Base-by-base conservation (phyloP, 140 eudicot species). In the Ambrosia hybrid region DNA sequence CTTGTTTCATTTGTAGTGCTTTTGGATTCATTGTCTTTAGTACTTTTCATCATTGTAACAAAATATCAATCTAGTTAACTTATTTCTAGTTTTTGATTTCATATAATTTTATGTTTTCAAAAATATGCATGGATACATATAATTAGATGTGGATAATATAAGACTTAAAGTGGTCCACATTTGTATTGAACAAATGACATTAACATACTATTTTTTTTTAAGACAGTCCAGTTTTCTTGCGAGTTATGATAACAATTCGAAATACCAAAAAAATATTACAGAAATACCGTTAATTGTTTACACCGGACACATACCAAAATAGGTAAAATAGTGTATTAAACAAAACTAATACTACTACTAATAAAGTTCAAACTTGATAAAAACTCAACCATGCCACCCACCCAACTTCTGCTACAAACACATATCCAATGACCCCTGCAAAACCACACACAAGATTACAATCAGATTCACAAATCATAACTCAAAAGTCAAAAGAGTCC, bases 321-420 rank as follows among this genome's bases (percentile, higher is more conserved):
- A 49, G 15, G 55, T 10, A 49, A 49, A n/a, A 36, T 37, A 64
- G 48, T 7, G 49, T 62, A 5, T 12, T n/a, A n/a, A n/a, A 62
- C 49, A 11, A 62, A 12, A 62, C 67, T 62, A 62, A 62, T 60
- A 34, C 67, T 34, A 62, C 67, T 34, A 62, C 67, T 36, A 39
- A n/a, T n/a, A 63, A 38, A 39, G 34, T 64, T 11, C 37, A 57
- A 57, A 17, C 37, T 57, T 21, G 13, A 17, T 11, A 57, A 6
- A n/a, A 17, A 8, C 4, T 21, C 2, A 49, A 12, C 55, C 55
- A 49, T 49, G 14, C 14, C 14, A 49, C 55, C 37, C 37, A 16
- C 33, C 38, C 51, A 64, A 64, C 69, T 64, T 64, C 69, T n/a
- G 33, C 69, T 37, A 39, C 36, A 64, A 14, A 7, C 52, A 38